A percentile compares a stretch with the other conserved stretches of the same genome.
Evolutionary conservation across 129 eudicot genomes (phyloP).

Genomic region (Logfia minima): DNA sequence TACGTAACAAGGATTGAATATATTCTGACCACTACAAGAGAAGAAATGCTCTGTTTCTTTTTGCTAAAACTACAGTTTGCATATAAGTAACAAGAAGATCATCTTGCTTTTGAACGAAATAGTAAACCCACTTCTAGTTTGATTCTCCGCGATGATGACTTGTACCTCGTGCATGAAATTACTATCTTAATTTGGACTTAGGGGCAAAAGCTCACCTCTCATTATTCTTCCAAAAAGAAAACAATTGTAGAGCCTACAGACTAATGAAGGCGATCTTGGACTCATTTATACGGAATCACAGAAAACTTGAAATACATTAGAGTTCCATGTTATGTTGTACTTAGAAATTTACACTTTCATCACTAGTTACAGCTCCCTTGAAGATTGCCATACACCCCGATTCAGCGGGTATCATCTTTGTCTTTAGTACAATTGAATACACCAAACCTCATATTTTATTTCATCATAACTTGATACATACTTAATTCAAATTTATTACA

Average conservation of each 20-base stretch:
- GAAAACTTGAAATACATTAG: background rate
- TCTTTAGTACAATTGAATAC: too few species aligned
- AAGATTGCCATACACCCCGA: too few species aligned
- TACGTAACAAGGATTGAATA: slow-evolving; percentile 28
- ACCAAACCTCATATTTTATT: too few species aligned
- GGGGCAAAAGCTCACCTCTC: slow-evolving; percentile 22
- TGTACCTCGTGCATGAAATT: slow-evolving; percentile 27
- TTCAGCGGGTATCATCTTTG: too few species aligned
- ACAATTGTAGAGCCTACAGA: slow-evolving; percentile 7
- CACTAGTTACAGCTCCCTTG: too few species aligned
- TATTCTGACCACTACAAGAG: slow-evolving; percentile 35
- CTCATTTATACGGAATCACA: background rate
- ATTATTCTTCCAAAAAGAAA: slow-evolving; percentile 12
- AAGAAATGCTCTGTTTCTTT: slow-evolving; percentile 22
- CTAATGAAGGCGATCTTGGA: slow-evolving; percentile 4
- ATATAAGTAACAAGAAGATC: background rate
- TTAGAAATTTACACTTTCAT: slow-evolving; percentile 72
- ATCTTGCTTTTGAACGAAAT: slow-evolving; percentile 31
- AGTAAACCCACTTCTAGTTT: slow-evolving; percentile 32
- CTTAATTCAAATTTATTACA: too few species aligned
- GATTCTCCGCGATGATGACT: slow-evolving; percentile 23
- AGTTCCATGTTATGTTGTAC: slow-evolving; percentile 21
- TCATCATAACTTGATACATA: too few species aligned
- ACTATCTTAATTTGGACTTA: slow-evolving; percentile 16
- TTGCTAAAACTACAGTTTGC: slow-evolving; percentile 22